Evolutionary conservation across 2,329 filamentous ascomycete species (phyloP), one percentile per base, ranked within the genome.

Genomic region (Botryotinia convoluta): DNA sequence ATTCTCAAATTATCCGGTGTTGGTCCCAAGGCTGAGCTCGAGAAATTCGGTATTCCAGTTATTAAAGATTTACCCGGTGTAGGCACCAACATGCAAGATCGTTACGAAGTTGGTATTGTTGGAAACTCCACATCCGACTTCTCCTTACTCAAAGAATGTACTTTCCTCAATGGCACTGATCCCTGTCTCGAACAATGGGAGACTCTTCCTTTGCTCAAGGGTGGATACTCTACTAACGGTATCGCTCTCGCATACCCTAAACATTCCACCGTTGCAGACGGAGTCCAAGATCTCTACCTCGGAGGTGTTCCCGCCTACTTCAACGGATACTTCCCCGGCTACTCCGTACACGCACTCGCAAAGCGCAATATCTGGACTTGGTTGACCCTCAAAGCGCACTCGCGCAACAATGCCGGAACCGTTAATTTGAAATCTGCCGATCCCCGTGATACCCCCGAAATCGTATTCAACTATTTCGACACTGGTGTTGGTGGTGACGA

Each of bases 391-490:
- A 91, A 91, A 81, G 86, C 87, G 0, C 89, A 91, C 77, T 85
- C 90, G 0, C 86, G 88, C 73, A 92, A 92, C 74, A 82, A 78
- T 0, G 86, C 85, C 6, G 92, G 92, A 16, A 86, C 85, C 2
- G 90, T 94, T 6, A 86, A 81, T 6, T 86, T 94, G 12, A 84
- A 83, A 29, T 90, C 88, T 0, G 82, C 86, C 0, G 87, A 93
- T 78, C 91, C 91, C 0, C 86, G 87, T 1, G 90, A 92, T 72
- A 83, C 85, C 7, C 92, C 92, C 0, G 80, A 86, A 4, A 91
- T 93, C 76, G 83, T 83, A 65, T 91, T 90, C 82, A 87, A 89
- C 79, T 90, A 86, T 80, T 90, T 88, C 82, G 82, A 73, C 35
- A 39, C 42, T 22, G 72, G 39, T 12, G 73, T 48, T 6, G 63